Base-by-base conservation (phyloP, 371 early-diverging fungal genomes). In the Syncephalastrum monosporum region DNA sequence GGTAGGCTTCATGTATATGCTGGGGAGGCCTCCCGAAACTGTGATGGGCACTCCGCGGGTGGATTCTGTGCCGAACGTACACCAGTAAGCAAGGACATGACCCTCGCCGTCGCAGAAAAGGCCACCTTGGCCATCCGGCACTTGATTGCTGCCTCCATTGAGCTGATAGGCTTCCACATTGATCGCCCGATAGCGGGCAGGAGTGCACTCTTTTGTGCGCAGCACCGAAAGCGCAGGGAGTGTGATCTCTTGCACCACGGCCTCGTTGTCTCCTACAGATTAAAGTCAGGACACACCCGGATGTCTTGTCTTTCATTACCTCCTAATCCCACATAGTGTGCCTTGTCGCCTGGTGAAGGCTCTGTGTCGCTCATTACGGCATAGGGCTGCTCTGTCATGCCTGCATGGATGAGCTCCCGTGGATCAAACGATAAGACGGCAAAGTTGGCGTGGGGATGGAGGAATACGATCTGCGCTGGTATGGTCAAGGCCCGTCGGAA, bases 371-470 rank as follows among this genome's bases (percentile, higher is more conserved):
- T 87, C 42, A 86, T 69, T 15, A 67, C 71, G n/a, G 92, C 89
- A 10, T 89, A 87, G 4, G 95, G 91, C 1, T 78, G 71, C 1
- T 87, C 92, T 41, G 94, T 67, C 48, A 87, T 70, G 3, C 44
- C 49, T 27, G 29, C 29, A 7, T 29, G 29, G 2, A 29, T 29
- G 29, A 29, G 29, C 29, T 29, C 29, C 29, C 3, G 29, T 5
- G 92, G 79, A 53, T 93, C 89, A 61, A 91, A 95, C 14, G 75
- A 72, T 6, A 95, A 55, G 5, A 95, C 63, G 1, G 86, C 84
- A 67, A 87, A 87, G 80, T 93, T 94, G 66, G 91, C 90, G 3
- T 85, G 79, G 3, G 94, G 95, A 53, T 90, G 90, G 15, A 88
- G 65, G 47, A 87, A 88, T 14, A 88, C 66, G 12, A 93, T 69